These are phyloP conservation scores for Pseudopyricularia cyperi DNA, from an alignment of 2,329 filamentous ascomycete genomes.

Conservation along the genomic window DNA sequence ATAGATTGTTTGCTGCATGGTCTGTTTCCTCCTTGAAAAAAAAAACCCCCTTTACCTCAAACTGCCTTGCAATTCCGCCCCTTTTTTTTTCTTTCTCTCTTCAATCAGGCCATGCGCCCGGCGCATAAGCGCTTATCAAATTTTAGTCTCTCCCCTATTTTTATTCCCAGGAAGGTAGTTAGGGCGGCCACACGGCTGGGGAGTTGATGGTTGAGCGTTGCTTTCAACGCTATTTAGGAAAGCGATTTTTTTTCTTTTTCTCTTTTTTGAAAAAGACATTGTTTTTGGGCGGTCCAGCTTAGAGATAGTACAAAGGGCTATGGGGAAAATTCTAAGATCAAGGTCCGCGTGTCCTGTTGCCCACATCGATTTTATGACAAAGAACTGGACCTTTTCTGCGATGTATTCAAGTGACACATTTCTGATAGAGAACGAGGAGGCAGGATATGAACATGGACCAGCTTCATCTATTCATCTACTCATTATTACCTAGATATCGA, in stretches of 20 bases:
- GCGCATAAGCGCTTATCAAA: neutral
- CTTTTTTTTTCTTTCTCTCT: too few species aligned
- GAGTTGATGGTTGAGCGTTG: neutral
- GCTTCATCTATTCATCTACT: too few species aligned
- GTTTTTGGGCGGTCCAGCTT: neutral
- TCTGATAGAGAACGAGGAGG: too few species aligned
- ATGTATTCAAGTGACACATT: neutral
- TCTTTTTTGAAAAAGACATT: neutral
- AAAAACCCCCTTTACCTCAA: neutral
- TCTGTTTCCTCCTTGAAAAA: neutral
- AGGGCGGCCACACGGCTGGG: neutral
- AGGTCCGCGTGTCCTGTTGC: neutral
- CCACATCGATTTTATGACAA: neutral
- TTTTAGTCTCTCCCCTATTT: neutral
- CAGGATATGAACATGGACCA: too few species aligned
- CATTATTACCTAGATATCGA: too few species aligned
- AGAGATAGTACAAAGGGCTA: neutral
- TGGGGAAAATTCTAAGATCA: neutral
- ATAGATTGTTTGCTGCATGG: conserved; percentile 2
- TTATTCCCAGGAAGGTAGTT: neutral
- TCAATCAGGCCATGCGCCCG: neutral
- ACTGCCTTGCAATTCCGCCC: neutral
- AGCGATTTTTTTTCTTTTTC: too few species aligned
- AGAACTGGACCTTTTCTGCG: neutral
- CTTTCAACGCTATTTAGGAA: too few species aligned